These are phyloP conservation scores for Austroboletus rostrupii DNA, from an alignment of 1,284 basidiomycete species.

Conservation along the genomic window DNA sequence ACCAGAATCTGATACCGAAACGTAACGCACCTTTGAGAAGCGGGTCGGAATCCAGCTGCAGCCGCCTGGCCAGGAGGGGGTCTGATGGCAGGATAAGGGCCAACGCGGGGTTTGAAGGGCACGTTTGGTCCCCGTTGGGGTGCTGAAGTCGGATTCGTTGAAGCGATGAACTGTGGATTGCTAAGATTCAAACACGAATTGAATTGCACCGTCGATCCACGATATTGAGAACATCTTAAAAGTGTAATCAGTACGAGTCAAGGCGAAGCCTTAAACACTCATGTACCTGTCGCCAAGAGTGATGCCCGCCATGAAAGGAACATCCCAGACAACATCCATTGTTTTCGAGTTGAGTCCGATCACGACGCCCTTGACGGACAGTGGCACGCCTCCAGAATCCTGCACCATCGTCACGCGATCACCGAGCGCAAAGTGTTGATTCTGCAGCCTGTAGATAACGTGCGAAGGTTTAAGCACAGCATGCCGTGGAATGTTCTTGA, in stretches of 20 bases:
- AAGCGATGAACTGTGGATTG: constrained; percentile 75
- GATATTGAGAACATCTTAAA: constrained; percentile 80
- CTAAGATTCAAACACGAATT: constrained; percentile 84
- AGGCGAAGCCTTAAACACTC: neutral
- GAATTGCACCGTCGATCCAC: constrained; percentile 83
- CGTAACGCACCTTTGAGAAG: constrained; percentile 18
- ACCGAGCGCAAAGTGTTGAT: constrained; percentile 88
- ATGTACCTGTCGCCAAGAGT: constrained; percentile 80
- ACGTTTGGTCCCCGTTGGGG: constrained; percentile 36
- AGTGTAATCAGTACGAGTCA: neutral
- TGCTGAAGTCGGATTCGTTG: constrained; percentile 53
- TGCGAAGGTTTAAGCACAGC: constrained; percentile 93
- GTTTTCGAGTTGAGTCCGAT: constrained; percentile 83
- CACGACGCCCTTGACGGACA: constrained; percentile 91
- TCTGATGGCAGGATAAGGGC: constrained; percentile 59
- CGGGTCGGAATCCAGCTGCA: constrained; percentile 59
- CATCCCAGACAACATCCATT: constrained; percentile 97
- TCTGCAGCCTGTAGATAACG: constrained; percentile 85
- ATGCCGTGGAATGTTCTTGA: constrained; percentile 91
- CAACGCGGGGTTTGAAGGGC: constrained; percentile 65
- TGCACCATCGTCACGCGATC: constrained; percentile 96
- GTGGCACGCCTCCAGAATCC: constrained; percentile 90
- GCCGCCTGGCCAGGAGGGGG: constrained; percentile 48
- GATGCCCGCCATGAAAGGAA: constrained; percentile 89
- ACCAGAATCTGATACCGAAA: neutral